A percentile compares a stretch with the other conserved stretches of the same genome.
These are phyloP conservation scores for Phytopythium delawarense DNA, from an alignment of 352 stramenopile species.

Conservation along the genomic window DNA sequence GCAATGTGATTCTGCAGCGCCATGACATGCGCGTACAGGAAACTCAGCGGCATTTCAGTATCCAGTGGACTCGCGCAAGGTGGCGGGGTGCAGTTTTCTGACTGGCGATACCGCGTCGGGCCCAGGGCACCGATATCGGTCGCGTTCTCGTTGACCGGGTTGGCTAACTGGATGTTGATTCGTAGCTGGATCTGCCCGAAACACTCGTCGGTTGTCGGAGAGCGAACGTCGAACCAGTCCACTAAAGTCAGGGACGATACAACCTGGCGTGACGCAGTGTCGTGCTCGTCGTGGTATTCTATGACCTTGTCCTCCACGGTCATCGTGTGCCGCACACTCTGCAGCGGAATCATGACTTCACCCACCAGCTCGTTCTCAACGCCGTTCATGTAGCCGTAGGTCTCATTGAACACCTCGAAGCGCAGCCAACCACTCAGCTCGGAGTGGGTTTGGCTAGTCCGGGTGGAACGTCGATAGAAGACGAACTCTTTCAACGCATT, in stretches of 20 bases:
- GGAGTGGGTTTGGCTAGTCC: constrained; percentile 10
- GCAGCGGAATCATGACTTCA: constrained; percentile 65
- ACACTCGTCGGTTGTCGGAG: constrained; percentile 46
- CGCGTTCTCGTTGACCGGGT: constrained; percentile 27
- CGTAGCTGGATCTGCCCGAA: constrained; percentile 73
- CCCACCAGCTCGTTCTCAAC: constrained; percentile 71
- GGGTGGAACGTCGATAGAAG: constrained; percentile 51
- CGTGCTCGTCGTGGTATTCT: constrained; percentile 18
- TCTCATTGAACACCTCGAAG: constrained; percentile 74
- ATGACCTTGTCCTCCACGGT: constrained; percentile 52
- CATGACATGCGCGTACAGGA: constrained; percentile 70
- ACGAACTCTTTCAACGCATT: constrained; percentile 77
- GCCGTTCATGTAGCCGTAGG: constrained; percentile 73
- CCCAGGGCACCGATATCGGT: not conserved
- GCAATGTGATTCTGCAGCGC: constrained; percentile 60
- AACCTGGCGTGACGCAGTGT: constrained; percentile 18
- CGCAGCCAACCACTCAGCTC: constrained; percentile 59
- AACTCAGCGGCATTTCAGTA: constrained; percentile 59
- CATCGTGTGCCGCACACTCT: constrained; percentile 65
- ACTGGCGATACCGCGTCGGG: constrained; percentile 21
- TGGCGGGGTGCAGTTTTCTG: constrained; percentile 38
- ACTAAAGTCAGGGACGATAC: constrained; percentile 67
- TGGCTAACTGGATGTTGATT: constrained; percentile 64
- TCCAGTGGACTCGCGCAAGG: constrained; percentile 39
- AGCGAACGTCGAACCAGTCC: constrained; percentile 78